phyloP scores from a whole-genome alignment of 1,139 yeast genomes.

The Candida tropicalis region DNA sequence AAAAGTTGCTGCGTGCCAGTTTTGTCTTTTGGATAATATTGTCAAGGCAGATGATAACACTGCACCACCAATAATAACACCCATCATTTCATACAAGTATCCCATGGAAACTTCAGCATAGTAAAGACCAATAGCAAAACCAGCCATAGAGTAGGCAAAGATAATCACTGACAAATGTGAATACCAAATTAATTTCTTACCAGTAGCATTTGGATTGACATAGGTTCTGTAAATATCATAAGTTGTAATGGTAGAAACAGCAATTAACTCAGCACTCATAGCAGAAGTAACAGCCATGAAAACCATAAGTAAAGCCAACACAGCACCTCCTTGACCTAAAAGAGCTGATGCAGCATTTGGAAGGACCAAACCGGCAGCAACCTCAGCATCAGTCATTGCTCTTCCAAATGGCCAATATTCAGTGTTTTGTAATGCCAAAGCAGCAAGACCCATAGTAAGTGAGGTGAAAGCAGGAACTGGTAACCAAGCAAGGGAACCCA shows the following conservation, averaged over 20 bases:
- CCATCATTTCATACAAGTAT: conserved; percentile 83
- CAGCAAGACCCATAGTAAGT: conserved; percentile 83
- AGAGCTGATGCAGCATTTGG: conserved; percentile 88
- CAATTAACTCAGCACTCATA: conserved; percentile 85
- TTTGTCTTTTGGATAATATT: conserved; percentile 68
- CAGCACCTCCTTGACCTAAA: conserved; percentile 87
- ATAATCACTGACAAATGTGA: conserved; percentile 68
- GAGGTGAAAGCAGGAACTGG: conserved; percentile 84
- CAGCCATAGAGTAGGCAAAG: conserved; percentile 75
- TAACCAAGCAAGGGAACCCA: conserved; percentile 93
- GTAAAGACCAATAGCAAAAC: conserved; percentile 76
- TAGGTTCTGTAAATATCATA: conserved; percentile 83
- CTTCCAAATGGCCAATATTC: conserved; percentile 79
- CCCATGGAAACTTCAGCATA: conserved; percentile 89
- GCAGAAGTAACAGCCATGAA: conserved; percentile 86
- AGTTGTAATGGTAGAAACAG: conserved; percentile 82
- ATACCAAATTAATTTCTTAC: conserved; percentile 65
- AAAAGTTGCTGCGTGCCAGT: conserved; percentile 57
- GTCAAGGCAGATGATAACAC: conserved; percentile 78
- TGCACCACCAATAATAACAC: conserved; percentile 82
- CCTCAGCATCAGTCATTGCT: conserved; percentile 64
- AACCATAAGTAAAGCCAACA: conserved; percentile 70
- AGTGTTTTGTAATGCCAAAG: conserved; percentile 66
- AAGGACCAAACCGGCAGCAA: conserved; percentile 76
- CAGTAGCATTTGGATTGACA: conserved; percentile 74